Evolutionary conservation across 768 basidiomycete genomes (phyloP).

Genomic region (Rhodotorula taiwanensis): DNA sequence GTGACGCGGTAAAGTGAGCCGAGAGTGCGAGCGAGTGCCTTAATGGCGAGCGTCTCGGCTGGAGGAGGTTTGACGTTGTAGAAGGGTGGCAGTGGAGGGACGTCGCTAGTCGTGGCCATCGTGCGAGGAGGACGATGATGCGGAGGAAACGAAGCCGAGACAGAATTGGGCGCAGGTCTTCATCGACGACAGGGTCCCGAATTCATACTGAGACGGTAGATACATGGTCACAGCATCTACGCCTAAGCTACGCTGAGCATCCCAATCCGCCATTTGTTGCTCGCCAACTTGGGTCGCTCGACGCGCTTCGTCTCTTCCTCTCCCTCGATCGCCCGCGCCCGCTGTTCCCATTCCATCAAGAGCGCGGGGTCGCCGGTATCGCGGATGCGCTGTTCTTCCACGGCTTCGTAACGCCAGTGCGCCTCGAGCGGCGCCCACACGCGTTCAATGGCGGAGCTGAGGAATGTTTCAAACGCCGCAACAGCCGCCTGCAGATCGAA

Average conservation of each 20-base stretch:
- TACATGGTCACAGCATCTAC: too few species aligned
- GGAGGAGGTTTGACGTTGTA: constrained; percentile 8
- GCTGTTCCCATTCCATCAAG: constrained; percentile 15
- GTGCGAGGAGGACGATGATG: background rate
- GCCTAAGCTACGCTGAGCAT: constrained; percentile 1
- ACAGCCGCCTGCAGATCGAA: constrained; percentile 58
- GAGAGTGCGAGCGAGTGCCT: constrained; percentile 4
- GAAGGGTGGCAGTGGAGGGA: background rate
- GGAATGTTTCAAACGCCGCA: constrained; percentile 50
- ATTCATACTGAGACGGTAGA: background rate
- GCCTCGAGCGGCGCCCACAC: constrained; percentile 25
- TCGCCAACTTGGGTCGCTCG: constrained; percentile 18
- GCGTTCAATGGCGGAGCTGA: background rate
- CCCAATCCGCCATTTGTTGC: constrained; percentile 7
- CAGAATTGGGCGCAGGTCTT: too few species aligned
- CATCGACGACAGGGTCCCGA: background rate
- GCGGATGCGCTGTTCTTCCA: constrained; percentile 54
- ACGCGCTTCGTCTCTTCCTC: constrained; percentile 33
- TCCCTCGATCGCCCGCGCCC: constrained; percentile 20
- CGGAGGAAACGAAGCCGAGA: too few species aligned
- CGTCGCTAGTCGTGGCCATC: background rate
- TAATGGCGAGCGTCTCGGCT: constrained; percentile 3
- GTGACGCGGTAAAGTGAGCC: constrained; percentile 13
- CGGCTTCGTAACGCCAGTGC: constrained; percentile 49
- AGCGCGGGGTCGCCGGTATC: constrained; percentile 20